phyloP scores from a whole-genome alignment of 768 basidiomycete species.

The Suillus tomentosus region DNA sequence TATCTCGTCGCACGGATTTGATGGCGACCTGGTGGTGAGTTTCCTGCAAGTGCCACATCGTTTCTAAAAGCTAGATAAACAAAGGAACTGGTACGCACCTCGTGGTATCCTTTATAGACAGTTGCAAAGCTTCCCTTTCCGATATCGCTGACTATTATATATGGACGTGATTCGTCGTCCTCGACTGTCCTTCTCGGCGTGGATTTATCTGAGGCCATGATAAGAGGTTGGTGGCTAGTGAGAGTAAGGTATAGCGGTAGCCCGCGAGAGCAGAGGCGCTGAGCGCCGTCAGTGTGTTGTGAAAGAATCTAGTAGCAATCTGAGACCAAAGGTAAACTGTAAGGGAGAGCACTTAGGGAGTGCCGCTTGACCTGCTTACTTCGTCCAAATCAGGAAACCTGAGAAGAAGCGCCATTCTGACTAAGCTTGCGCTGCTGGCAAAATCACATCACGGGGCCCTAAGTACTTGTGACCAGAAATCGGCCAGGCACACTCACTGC shows the following conservation, averaged over 20 bases:
- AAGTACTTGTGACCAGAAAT: too few species aligned
- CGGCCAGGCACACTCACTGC: too few species aligned
- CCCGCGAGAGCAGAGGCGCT: constrained; percentile 8
- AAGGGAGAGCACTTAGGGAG: constrained; percentile 6
- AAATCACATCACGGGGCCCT: not conserved
- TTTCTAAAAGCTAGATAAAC: not conserved
- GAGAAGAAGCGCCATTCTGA: constrained; percentile 7
- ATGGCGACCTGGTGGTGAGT: constrained; percentile 83
- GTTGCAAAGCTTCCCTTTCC: constrained; percentile 96
- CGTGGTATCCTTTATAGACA: constrained; percentile 92
- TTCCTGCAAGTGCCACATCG: constrained; percentile 49
- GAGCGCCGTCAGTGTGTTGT: constrained; percentile 1
- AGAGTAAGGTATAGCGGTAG: constrained; percentile 4
- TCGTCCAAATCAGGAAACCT: constrained; percentile 7
- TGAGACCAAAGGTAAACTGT: constrained; percentile 1
- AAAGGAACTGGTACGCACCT: constrained; percentile 49
- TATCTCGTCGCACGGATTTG: constrained; percentile 90
- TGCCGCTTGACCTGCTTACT: not conserved
- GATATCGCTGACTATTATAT: constrained; percentile 73
- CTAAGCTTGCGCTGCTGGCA: not conserved
- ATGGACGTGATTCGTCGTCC: constrained; percentile 75
- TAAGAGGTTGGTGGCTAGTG: not conserved
- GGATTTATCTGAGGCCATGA: constrained; percentile 32
- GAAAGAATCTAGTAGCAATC: constrained; percentile 1
- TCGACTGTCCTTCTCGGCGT: constrained; percentile 39